Base-by-base conservation (phyloP, 331 rosid genomes). In the Acacia pycnantha region DNA sequence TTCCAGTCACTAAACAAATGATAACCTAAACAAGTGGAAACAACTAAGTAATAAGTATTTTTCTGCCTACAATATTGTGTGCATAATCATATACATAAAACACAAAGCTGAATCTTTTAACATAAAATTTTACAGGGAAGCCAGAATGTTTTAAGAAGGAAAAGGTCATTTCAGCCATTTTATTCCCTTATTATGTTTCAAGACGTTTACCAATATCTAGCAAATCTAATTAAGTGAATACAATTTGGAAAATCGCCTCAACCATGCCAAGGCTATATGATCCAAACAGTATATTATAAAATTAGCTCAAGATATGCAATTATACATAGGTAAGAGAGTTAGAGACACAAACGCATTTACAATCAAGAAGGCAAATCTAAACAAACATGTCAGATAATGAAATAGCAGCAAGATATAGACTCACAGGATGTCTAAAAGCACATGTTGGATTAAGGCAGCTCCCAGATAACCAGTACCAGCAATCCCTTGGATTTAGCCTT, bases 391-490 rank as follows among this genome's bases (percentile, higher is more conserved):
- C 4, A 65, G 19, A n/a, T 10, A 72, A 56, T 11, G 41, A 58
- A 9, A 58, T 19, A 35, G 2, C 14, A 65, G 43, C 5, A 24
- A 64, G 62, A 22, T 37, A 58, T 26, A 62, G 73, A 77, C 94
- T 88, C 85, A 95, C 97, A 85, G 98, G 98, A 75, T 95, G 98
- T 79, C 98, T 73, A 81, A 95, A 95, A 80, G 97, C 92, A 89
- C 97, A 95, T 4, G 91, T 85, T 19, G 93, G 90, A 79, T 95
- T 90, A 40, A 88, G 79, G 83, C 97, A 95, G 67, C 74, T 84
- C 27, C 97, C 96, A 31, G 93, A 83, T 75, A 95, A 77, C 98
- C 97, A 91, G 86, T 89, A 95, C 97, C 97, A 92, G 87, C 98
- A 95, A 51, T 90, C 98, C 88, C 95, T 88, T 5, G 97, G 98